Base-by-base conservation (phyloP, 2,329 filamentous ascomycete species). In the Lasiodiplodia sp. region DNA sequence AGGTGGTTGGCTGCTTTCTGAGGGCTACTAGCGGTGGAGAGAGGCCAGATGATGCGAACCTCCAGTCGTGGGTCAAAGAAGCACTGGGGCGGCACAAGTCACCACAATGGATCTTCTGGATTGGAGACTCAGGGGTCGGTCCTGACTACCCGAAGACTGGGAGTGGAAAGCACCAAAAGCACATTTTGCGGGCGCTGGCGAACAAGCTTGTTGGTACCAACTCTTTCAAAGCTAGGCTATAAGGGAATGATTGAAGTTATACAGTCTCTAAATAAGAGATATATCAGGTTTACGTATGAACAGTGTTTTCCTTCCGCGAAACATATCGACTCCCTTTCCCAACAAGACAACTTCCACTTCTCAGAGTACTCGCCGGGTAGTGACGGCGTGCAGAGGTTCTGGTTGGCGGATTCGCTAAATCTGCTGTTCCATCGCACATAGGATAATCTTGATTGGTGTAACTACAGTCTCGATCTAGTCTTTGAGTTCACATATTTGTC, bases 1-100 rank as follows among this genome's bases (percentile, higher is more conserved):
- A 99, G 82, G 88, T 88, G 1, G 94, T 97, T 11, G 53, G 53
- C 31, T 57, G 53, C 11, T 57, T 57, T 16, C 4, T 57, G 16
- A 37, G 53, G 21, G 2, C 1, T 3, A 31, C 14, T 4, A 5
- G 31, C 11, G 28, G 12, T 14, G 53, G 31, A 0, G n/a, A 57
- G 28, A 57, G 28, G n/a, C 23, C 18, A 3, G 8, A 5, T 4
- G 28, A 18, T 4, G 31, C n/a, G 10, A 34, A 37, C 18, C 28
- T 57, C 18, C 53, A 38, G 18, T 12, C n/a, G 2, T 57, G 53
- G 53, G 53, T 57, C 12, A 37, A 34, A 3, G 53, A 37, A 11
- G 37, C 28, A n/a, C 23, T 57, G 31, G 53, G 53, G 10, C 18
- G 53, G 12, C 53, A 57, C 53, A 57, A 57, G 18, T 31, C 53